These are phyloP conservation scores for Trichoderma sp. DNA, from an alignment of 2,329 filamentous ascomycete species.

Conservation along the genomic window DNA sequence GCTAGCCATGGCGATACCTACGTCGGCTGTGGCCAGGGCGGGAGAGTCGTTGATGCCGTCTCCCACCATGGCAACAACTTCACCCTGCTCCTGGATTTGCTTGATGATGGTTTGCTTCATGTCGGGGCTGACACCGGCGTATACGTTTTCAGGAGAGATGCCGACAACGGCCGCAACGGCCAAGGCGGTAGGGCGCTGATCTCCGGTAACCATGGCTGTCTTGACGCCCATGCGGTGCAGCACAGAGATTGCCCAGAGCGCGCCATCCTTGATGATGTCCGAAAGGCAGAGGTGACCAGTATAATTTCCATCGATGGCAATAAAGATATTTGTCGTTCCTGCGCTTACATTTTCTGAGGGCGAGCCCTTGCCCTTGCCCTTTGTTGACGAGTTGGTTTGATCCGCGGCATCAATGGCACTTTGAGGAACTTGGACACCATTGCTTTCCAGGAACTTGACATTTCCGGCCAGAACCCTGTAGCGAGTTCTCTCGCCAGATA, in stretches of 20 bases:
- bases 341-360: constrained; percentile 41
- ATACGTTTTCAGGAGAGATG: constrained; percentile 75
- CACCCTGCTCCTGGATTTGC: constrained; percentile 72
- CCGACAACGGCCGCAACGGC: constrained; percentile 83
- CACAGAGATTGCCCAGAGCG: constrained; percentile 77
- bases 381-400: constrained; percentile 55
- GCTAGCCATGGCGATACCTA: constrained; percentile 89
- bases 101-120: constrained; percentile 88
- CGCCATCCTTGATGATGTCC: constrained; percentile 89
- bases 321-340: constrained; percentile 88
- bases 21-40: constrained; percentile 86
- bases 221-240: constrained; percentile 83
- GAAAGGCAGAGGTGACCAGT: constrained; percentile 81
- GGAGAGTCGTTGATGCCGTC: constrained; percentile 99
- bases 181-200: constrained; percentile 81
- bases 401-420: constrained; percentile 67
- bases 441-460: constrained; percentile 72
- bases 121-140: constrained; percentile 84
- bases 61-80: constrained; percentile 92
- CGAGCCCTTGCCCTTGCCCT: constrained; percentile 31
- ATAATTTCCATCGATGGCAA: constrained; percentile 82
- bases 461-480: constrained; percentile 87
- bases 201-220: constrained; percentile 90
- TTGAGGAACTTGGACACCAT: constrained; percentile 67
- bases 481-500: constrained; percentile 66